Conservation (phyloP, 257 asterid species). For the Solanum virginianum region DNA sequence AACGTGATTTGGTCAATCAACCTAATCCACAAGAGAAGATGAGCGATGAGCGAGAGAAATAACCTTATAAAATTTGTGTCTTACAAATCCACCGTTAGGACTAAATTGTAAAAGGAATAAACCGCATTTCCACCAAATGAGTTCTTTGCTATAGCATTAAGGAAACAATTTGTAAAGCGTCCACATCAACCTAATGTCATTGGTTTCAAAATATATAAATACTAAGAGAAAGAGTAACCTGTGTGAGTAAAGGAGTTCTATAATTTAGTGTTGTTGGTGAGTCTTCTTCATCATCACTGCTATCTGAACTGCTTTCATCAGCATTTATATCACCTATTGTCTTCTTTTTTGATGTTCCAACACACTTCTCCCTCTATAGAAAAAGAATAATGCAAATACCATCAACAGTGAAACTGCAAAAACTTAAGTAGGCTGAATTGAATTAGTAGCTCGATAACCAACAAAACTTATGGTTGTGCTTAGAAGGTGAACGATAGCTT, state of each 20-base stretch:
- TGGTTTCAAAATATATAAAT: not conserved
- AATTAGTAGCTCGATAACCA: not conserved
- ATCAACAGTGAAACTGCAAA: not conserved
- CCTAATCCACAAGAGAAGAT: too few relatives aligned
- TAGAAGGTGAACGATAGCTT: not conserved
- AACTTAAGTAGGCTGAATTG: not conserved
- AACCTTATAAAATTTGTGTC: too few relatives aligned
- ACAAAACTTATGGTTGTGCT: not conserved
- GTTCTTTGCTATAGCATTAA: not conserved
- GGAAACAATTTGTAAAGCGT: not conserved
- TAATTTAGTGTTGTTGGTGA: constrained; percentile 47
- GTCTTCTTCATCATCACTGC: constrained; percentile 83
- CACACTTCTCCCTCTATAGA: constrained; percentile 39
- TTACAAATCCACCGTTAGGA: too few relatives aligned
- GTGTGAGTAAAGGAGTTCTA: constrained; percentile 76
- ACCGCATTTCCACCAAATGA: not conserved
- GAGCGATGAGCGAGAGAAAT: too few relatives aligned
- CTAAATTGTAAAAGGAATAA: too few relatives aligned
- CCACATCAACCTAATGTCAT: not conserved
- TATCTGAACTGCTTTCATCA: constrained; percentile 65
- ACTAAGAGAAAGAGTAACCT: constrained; percentile 22
- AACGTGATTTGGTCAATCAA: too few relatives aligned
- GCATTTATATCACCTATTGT: constrained; percentile 22
- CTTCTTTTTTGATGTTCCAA: constrained; percentile 53
- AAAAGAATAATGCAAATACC: not conserved